Evolutionary conservation across 2,329 filamentous ascomycete genomes (phyloP).

Genomic region (Fonsecaea monophora): DNA sequence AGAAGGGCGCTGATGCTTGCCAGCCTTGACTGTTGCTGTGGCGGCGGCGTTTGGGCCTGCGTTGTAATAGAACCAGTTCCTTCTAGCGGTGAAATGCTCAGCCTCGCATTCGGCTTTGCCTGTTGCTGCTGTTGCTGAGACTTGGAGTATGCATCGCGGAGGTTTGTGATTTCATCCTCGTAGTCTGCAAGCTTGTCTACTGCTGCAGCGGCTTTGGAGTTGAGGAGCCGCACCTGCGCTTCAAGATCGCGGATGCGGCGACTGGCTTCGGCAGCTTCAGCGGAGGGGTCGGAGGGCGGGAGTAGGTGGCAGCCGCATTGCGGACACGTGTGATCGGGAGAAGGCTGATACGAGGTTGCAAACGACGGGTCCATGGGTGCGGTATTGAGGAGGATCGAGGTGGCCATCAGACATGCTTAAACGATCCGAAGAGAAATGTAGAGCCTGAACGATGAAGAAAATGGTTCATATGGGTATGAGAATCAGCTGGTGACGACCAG

Average conservation of each 20-base stretch:
- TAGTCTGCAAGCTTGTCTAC: conserved; percentile 67
- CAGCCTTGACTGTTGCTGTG: conserved; percentile 28
- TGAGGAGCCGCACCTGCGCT: conserved; percentile 60
- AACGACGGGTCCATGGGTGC: conserved; percentile 26
- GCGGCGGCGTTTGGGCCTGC: conserved; percentile 8
- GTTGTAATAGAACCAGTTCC: conserved; percentile 18
- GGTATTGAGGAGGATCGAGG: conserved; percentile 25
- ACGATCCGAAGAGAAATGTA: background rate
- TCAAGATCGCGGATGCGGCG: conserved; percentile 60
- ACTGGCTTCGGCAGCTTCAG: conserved; percentile 45
- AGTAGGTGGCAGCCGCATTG: conserved; percentile 48
- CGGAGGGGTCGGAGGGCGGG: conserved; percentile 37
- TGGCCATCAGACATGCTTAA: conserved; percentile 29
- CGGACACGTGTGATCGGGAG: conserved; percentile 43
- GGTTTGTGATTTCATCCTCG: conserved; percentile 65
- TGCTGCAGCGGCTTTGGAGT: conserved; percentile 59
- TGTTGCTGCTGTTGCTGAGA: conserved; percentile 34
- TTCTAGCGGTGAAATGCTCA: conserved; percentile 24
- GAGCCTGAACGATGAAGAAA: background rate
- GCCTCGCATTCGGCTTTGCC: conserved; percentile 30
- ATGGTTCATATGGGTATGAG: background rate
- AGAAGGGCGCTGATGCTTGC: conserved; percentile 40
- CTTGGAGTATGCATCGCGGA: conserved; percentile 45
- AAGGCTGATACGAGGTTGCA: conserved; percentile 16
- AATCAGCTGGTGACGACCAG: background rate